Evolutionary conservation across 495 filamentous ascomycete genomes (phyloP).

Genomic region (Penicillium samsonianum): DNA sequence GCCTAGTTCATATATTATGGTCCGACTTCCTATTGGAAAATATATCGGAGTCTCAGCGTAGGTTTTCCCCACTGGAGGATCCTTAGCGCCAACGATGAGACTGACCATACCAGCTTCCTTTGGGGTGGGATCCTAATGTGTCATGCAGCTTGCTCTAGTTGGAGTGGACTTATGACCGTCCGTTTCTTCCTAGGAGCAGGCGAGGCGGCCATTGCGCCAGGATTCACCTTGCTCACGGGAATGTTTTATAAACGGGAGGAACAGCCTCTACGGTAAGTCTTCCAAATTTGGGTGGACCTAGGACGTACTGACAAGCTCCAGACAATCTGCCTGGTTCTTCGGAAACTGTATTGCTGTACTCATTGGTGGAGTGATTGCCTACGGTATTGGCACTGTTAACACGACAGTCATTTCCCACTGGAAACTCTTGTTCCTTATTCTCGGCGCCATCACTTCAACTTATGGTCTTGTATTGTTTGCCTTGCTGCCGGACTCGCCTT

Average conservation of each 20-base stretch:
- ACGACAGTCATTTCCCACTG: slow-evolving; percentile 28
- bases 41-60: slow-evolving; percentile 45
- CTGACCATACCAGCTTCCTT: slow-evolving; percentile 31
- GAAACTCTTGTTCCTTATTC: slow-evolving; percentile 59
- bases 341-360: slow-evolving; percentile 61
- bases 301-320: not conserved
- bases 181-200: slow-evolving; percentile 58
- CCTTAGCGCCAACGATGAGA: not conserved
- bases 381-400: slow-evolving; percentile 56
- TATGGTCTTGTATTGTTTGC: slow-evolving; percentile 51
- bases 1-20: slow-evolving; percentile 55
- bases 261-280: slow-evolving; percentile 50
- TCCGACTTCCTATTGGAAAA: slow-evolving; percentile 57
- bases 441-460: slow-evolving; percentile 57
- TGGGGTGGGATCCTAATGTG: slow-evolving; percentile 41
- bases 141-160: slow-evolving; percentile 52
- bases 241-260: slow-evolving; percentile 55
- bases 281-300: not conserved
- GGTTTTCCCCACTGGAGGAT: slow-evolving; percentile 2
- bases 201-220: slow-evolving; percentile 50
- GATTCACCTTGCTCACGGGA: slow-evolving; percentile 43
- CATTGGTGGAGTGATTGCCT: slow-evolving; percentile 58
- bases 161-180: slow-evolving; percentile 48
- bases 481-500: slow-evolving; percentile 55
- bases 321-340: slow-evolving; percentile 55